phyloP scores from a whole-genome alignment of 805 yeast species.

The Ogataea ganodermae region DNA sequence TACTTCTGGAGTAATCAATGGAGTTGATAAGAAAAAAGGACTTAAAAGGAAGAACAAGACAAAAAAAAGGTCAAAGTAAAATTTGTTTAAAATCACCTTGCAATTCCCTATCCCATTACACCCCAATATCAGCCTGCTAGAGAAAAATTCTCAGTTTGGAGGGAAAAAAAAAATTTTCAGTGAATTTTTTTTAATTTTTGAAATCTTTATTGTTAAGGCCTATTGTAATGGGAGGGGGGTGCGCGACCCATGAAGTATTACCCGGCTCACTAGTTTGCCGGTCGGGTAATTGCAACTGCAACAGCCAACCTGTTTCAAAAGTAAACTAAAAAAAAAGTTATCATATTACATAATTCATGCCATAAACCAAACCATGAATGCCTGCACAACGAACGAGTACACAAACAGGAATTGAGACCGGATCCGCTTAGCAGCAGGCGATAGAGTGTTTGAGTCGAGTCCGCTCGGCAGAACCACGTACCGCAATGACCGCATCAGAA shows the following conservation, averaged over 20 bases:
- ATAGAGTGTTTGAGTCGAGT: slow-evolving; percentile 56
- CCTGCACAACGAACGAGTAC: slow-evolving; percentile 82
- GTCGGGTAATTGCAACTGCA: slow-evolving; percentile 1
- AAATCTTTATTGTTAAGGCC: slow-evolving; percentile 1
- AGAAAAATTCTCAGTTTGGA: not conserved
- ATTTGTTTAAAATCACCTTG: slow-evolving; percentile 2
- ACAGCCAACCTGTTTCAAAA: not conserved
- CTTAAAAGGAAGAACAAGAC: slow-evolving; percentile 1
- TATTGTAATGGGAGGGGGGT: slow-evolving; percentile 5
- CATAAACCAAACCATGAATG: slow-evolving; percentile 73
- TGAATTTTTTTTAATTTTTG: slow-evolving; percentile 3
- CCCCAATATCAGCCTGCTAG: slow-evolving; percentile 3
- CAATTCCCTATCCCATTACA: slow-evolving; percentile 4
- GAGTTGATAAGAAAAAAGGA: slow-evolving; percentile 9
- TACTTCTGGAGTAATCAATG: slow-evolving; percentile 16
- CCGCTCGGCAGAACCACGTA: slow-evolving; percentile 68
- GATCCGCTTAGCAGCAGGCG: slow-evolving; percentile 69
- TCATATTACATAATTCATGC: slow-evolving; percentile 24
- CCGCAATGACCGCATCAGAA: slow-evolving; percentile 68
- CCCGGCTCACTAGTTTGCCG: not conserved
- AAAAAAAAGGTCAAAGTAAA: slow-evolving; percentile 1
- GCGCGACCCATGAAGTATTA: slow-evolving; percentile 1
- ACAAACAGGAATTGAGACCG: slow-evolving; percentile 85
- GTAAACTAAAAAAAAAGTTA: not conserved
- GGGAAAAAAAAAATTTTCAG: slow-evolving; percentile 3